Evolutionary conservation across 1,284 basidiomycete species (phyloP).

Genomic region (Lentinula novae-zelandiae): DNA sequence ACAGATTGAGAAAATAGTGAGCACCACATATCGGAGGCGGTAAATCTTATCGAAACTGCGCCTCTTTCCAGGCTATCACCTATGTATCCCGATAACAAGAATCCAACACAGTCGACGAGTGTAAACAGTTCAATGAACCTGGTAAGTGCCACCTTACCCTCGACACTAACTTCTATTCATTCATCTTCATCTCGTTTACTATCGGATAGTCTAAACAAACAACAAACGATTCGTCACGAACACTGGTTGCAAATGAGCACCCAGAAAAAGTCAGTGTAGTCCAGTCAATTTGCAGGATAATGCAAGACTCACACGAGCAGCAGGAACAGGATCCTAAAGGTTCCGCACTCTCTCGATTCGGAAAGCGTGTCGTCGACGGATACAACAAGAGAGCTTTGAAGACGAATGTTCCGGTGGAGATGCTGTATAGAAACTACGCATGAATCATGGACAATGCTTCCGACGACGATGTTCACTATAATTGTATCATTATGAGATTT

Average conservation of each 20-base stretch:
- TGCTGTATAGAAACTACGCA: background rate
- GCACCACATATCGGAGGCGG: too few relatives aligned
- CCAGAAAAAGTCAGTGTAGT: background rate
- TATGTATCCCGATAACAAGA: too few relatives aligned
- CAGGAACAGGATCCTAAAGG: background rate
- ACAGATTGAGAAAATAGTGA: too few relatives aligned
- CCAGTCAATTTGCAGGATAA: background rate
- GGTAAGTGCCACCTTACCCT: background rate
- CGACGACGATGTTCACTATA: background rate
- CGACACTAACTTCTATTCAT: background rate
- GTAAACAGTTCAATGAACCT: background rate
- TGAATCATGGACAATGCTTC: background rate
- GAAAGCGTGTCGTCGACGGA: conserved; percentile 1
- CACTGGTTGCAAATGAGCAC: background rate
- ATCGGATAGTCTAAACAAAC: background rate
- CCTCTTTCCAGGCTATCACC: too few relatives aligned
- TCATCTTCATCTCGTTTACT: background rate
- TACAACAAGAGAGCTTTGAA: background rate
- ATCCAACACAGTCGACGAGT: too few relatives aligned
- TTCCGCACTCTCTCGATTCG: background rate
- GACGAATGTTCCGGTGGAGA: conserved; percentile 1
- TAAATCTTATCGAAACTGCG: too few relatives aligned
- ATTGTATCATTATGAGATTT: background rate
- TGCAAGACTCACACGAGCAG: background rate
- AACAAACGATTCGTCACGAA: background rate